These are phyloP conservation scores for Adansonia digitata DNA, from an alignment of 345 rosid species.

Conservation along the genomic window DNA sequence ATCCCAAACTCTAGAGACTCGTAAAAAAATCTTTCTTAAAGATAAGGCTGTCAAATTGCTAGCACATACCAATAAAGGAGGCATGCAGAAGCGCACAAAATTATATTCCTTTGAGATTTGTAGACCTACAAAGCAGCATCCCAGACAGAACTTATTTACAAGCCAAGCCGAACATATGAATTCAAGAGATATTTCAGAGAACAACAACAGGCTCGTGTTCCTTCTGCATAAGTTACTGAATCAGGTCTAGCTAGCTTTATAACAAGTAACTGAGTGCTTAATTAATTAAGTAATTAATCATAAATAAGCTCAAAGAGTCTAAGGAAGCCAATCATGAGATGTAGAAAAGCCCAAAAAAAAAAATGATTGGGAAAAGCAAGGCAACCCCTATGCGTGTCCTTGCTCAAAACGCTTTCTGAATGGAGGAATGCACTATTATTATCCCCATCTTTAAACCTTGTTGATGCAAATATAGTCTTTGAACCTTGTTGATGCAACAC, in stretches of 20 bases:
- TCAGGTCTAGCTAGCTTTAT: neutral
- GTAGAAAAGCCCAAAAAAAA: neutral
- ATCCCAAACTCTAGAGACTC: neutral
- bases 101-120: slow-evolving; percentile 83
- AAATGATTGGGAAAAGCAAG: neutral
- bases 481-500: neutral
- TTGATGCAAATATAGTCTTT: neutral
- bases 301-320: neutral
- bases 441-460: neutral
- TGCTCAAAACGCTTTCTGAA: neutral
- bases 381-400: neutral
- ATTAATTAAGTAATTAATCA: neutral
- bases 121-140: slow-evolving; percentile 51
- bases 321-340: neutral
- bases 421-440: neutral
- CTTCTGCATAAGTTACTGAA: neutral
- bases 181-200: neutral
- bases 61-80: slow-evolving; percentile 72
- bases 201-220: neutral
- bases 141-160: neutral
- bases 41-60: neutral
- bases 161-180: neutral
- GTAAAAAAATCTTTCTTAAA: neutral
- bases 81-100: slow-evolving; percentile 70
- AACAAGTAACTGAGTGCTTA: neutral